Evolutionary conservation across 768 basidiomycete genomes (phyloP).

Genomic region (Trametopsis cervina): DNA sequence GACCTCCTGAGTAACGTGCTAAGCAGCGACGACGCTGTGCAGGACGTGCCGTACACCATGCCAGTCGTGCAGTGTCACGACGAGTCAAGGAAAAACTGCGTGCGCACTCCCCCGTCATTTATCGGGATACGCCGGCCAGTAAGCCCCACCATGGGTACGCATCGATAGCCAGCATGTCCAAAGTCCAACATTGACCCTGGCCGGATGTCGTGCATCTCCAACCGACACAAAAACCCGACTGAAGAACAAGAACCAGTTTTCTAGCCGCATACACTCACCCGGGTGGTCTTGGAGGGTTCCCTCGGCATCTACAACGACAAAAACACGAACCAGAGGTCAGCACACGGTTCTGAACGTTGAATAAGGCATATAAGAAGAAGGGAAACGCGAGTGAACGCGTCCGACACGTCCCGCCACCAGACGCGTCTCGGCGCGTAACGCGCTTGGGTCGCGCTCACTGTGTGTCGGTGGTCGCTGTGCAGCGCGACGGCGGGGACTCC

Average conservation of each 20-base stretch:
- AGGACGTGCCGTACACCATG: not conserved
- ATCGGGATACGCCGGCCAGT: not conserved
- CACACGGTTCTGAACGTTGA: conserved; percentile 33
- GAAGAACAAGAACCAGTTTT: not conserved
- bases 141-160: not conserved
- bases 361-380: conserved; percentile 1
- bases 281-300: conserved; percentile 60
- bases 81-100: not conserved
- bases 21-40: not conserved
- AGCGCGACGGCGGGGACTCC: conserved; percentile 3
- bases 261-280: conserved; percentile 37
- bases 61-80: not conserved
- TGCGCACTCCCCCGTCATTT: not conserved
- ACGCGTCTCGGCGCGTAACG: conserved; percentile 12
- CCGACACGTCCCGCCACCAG: conserved; percentile 4
- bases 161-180: not conserved
- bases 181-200: not conserved
- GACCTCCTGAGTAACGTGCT: not conserved
- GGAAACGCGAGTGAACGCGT: conserved; percentile 3
- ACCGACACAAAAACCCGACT: not conserved
- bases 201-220: not conserved
- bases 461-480: conserved; percentile 1
- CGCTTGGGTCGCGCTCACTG: conserved; percentile 7
- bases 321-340: conserved; percentile 24
- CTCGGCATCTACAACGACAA: conserved; percentile 64